A percentile compares a stretch with the other conserved stretches of the same genome.
Conservation (phyloP, 2,329 filamentous ascomycete genomes). For the Coniochaeta sp. region DNA sequence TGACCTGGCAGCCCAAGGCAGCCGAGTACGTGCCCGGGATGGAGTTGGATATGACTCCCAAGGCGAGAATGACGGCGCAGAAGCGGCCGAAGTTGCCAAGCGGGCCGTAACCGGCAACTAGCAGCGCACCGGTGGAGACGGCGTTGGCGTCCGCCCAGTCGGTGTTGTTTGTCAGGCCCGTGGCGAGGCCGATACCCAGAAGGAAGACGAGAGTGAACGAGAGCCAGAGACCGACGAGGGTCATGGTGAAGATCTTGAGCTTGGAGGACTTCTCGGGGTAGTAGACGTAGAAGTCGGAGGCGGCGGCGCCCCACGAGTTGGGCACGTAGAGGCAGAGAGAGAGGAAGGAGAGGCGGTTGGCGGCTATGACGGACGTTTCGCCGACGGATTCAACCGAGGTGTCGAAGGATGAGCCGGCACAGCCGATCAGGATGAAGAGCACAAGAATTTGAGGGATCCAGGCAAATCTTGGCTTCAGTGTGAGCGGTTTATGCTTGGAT, state of each 20-base stretch:
- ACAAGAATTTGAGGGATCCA: conserved; percentile 57
- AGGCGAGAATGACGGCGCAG: conserved; percentile 55
- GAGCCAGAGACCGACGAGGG: conserved; percentile 44
- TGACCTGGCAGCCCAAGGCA: conserved; percentile 60
- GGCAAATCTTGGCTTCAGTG: conserved; percentile 36
- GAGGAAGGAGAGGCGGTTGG: conserved; percentile 60
- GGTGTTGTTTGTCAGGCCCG: conserved; percentile 40
- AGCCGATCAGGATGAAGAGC: conserved; percentile 53
- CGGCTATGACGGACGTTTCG: conserved; percentile 36
- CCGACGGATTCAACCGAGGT: conserved; percentile 39
- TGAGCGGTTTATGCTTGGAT: background rate
- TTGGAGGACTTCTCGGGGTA: conserved; percentile 19
- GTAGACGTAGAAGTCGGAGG: conserved; percentile 61
- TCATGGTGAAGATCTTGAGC: conserved; percentile 42
- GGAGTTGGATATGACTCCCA: conserved; percentile 59
- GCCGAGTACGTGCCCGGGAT: conserved; percentile 57
- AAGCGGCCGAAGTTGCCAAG: conserved; percentile 58
- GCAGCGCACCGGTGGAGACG: conserved; percentile 53
- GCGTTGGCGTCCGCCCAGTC: conserved; percentile 50
- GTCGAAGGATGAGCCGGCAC: conserved; percentile 53
- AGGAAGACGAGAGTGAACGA: conserved; percentile 56
- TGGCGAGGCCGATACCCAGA: conserved; percentile 54
- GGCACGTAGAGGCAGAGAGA: conserved; percentile 58
- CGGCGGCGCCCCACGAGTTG: conserved; percentile 54
- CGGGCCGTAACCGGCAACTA: conserved; percentile 52